A percentile compares a stretch with the other conserved stretches of the same genome.
Evolutionary conservation across 805 yeast genomes (phyloP).

Genomic region (Suhomyces kilbournensis): DNA sequence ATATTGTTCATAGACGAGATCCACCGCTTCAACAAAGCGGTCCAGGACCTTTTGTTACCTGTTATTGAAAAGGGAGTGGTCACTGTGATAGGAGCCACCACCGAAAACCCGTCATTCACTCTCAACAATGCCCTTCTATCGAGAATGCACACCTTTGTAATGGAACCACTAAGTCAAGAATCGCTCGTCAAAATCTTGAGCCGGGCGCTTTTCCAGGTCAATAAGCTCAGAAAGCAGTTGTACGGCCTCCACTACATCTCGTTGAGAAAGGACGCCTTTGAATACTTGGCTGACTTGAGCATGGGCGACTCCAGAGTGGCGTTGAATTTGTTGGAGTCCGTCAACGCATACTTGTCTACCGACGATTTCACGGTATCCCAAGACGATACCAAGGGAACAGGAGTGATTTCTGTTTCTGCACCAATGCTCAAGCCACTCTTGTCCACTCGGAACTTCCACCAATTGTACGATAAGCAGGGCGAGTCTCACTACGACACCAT

Average conservation of each 20-base stretch:
- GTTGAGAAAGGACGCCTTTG: slow-evolving; percentile 54
- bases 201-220: slow-evolving; percentile 44
- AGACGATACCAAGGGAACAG: slow-evolving; percentile 15
- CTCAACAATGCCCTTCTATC: slow-evolving; percentile 42
- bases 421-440: slow-evolving; percentile 39
- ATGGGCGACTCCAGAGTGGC: slow-evolving; percentile 91
- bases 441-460: slow-evolving; percentile 44
- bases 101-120: slow-evolving; percentile 62
- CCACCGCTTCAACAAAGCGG: slow-evolving; percentile 43
- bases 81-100: slow-evolving; percentile 44
- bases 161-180: slow-evolving; percentile 35
- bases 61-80: slow-evolving; percentile 40
- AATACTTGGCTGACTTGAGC: slow-evolving; percentile 67
- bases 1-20: slow-evolving; percentile 42
- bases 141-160: slow-evolving; percentile 43
- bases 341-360: slow-evolving; percentile 52
- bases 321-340: slow-evolving; percentile 71
- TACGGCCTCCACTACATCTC: slow-evolving; percentile 49
- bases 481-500: slow-evolving; percentile 94
- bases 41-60: slow-evolving; percentile 41
- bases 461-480: slow-evolving; percentile 80
- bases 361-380: slow-evolving; percentile 18
- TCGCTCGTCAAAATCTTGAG: slow-evolving; percentile 34
- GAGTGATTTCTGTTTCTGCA: slow-evolving; percentile 39
- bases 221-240: slow-evolving; percentile 56